These are phyloP conservation scores for Penicillium sp. DNA, from an alignment of 2,329 filamentous ascomycete species.

Conservation along the genomic window DNA sequence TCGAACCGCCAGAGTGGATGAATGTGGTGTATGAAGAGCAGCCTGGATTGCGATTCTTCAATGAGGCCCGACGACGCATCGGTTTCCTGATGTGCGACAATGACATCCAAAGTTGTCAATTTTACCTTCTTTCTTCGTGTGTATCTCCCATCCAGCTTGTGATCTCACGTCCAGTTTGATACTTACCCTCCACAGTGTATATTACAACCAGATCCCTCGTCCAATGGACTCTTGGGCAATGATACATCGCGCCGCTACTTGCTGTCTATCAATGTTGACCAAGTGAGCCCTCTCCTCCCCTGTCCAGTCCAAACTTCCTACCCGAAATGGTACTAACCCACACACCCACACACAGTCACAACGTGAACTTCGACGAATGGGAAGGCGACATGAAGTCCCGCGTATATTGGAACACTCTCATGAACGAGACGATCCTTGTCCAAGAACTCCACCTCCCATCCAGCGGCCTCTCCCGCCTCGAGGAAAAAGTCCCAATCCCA, in stretches of 20 bases:
- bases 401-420: constrained; percentile 54
- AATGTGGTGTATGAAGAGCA: constrained; percentile 40
- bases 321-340: constrained; percentile 12
- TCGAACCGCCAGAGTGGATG: constrained; percentile 40
- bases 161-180: neutral
- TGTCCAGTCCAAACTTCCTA: neutral
- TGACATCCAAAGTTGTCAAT: constrained; percentile 51
- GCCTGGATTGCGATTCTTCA: constrained; percentile 52
- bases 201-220: constrained; percentile 52
- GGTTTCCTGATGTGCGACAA: constrained; percentile 52
- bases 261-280: constrained; percentile 48
- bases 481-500: constrained; percentile 52
- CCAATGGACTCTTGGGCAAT: constrained; percentile 54
- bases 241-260: constrained; percentile 51
- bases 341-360: constrained; percentile 27
- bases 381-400: constrained; percentile 55
- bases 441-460: constrained; percentile 53
- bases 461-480: constrained; percentile 50
- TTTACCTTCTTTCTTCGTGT: constrained; percentile 50
- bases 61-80: constrained; percentile 51
- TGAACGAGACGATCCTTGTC: constrained; percentile 55
- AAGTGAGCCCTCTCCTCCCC: constrained; percentile 31
- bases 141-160: constrained; percentile 3
- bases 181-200: constrained; percentile 33
- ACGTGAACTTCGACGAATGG: constrained; percentile 49